phyloP scores from a whole-genome alignment of 2,329 filamentous ascomycete species.

The Paecilomyces niveus region DNA sequence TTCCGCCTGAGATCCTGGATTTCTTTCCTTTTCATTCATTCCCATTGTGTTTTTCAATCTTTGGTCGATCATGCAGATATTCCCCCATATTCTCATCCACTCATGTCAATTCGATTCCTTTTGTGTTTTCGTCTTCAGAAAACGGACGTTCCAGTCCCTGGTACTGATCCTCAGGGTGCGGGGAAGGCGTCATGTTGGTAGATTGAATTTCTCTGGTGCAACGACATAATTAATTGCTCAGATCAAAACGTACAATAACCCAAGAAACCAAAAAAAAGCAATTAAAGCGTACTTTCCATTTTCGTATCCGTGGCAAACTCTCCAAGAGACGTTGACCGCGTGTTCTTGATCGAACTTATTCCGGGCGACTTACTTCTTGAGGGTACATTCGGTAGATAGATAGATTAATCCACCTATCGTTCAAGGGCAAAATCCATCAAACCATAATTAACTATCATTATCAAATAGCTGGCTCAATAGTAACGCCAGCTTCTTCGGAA shows the following conservation, averaged over 20 bases:
- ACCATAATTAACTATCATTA: not conserved
- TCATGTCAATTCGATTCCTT: too few species aligned
- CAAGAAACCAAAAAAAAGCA: not conserved
- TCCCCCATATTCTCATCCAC: not conserved
- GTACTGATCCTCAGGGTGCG: not conserved
- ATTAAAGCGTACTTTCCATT: not conserved
- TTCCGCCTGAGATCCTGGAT: conserved; percentile 11
- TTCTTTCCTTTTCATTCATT: not conserved
- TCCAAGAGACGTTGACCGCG: not conserved
- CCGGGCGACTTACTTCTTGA: too few species aligned
- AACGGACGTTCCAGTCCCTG: not conserved
- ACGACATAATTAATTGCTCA: not conserved
- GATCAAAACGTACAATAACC: not conserved
- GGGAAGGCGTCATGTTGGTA: not conserved
- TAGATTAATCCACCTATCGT: not conserved
- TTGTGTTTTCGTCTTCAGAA: not conserved
- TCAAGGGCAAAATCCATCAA: not conserved
- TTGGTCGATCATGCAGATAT: not conserved
- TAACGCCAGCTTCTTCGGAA: too few species aligned
- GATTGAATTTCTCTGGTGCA: not conserved
- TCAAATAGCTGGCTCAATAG: too few species aligned
- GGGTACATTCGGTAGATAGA: too few species aligned
- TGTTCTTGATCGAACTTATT: not conserved
- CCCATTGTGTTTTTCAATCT: not conserved
- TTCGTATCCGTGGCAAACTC: not conserved